Conservation (phyloP, 2,329 filamentous ascomycete genomes). For the Bimuria novae-zelandiae region DNA sequence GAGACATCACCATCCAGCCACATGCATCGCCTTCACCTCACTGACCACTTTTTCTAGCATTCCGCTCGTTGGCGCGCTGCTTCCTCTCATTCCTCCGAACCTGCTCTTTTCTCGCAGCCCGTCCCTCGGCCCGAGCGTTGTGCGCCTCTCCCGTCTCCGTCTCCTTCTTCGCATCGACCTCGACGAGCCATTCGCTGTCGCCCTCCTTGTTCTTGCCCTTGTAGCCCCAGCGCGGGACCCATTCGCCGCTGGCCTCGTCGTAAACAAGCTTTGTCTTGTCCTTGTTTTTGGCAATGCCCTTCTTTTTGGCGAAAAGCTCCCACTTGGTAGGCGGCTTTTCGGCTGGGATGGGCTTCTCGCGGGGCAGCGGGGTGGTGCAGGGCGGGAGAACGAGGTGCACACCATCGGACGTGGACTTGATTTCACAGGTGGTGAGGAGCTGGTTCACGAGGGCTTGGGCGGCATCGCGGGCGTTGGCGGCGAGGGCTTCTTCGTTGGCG, state of each 20-base stretch:
- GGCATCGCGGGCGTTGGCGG: slow-evolving; percentile 79
- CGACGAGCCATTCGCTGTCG: slow-evolving; percentile 86
- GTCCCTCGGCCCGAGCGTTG: slow-evolving; percentile 59
- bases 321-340: slow-evolving; percentile 87
- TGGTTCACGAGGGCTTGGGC: slow-evolving; percentile 94
- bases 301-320: slow-evolving; percentile 95
- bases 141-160: slow-evolving; percentile 69
- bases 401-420: slow-evolving; percentile 69
- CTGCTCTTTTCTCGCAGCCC: slow-evolving; percentile 62
- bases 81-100: slow-evolving; percentile 50
- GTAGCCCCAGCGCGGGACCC: slow-evolving; percentile 95
- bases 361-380: slow-evolving; percentile 72
- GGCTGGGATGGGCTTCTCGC: slow-evolving; percentile 87
- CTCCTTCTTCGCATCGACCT: slow-evolving; percentile 76
- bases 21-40: slow-evolving; percentile 19
- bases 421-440: slow-evolving; percentile 83
- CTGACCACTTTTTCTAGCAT: slow-evolving; percentile 61
- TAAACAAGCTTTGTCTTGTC: slow-evolving; percentile 77
- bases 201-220: slow-evolving; percentile 85
- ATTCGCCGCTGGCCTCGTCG: slow-evolving; percentile 83
- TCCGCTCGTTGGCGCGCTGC: slow-evolving; percentile 61
- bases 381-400: slow-evolving; percentile 80
- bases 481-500: slow-evolving; percentile 68
- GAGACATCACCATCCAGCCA: slow-evolving; percentile 15
- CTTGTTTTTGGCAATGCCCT: slow-evolving; percentile 90